Base-by-base conservation (phyloP, 495 filamentous ascomycete genomes). In the Talaromyces trachyspermus region DNA sequence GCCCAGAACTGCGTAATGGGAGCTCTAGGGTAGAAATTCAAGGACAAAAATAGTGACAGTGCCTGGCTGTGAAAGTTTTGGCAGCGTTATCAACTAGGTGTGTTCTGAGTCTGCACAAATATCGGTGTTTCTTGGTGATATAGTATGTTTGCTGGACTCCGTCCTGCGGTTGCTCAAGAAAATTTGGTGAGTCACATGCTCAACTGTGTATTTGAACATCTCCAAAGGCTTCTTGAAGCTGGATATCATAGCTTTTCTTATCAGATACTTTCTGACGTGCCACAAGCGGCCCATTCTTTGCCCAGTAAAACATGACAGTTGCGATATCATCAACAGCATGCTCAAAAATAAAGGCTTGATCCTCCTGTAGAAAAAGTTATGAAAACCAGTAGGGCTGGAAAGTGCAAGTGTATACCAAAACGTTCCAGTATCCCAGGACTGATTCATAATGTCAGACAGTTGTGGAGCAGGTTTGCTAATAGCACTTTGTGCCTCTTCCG, bases 341-440 rank as follows among this genome's bases (percentile, higher is more conserved):
- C 23, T 55, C 1, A 49, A 45, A 23, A 63, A 63, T 10, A 44
- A 12, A 1, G 57, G 55, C 35, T 58, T 55, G n/a, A 63, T 60
- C 20, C 55, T 33, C 8, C 60, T 46, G 22, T 63, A 60, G 46
- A 63, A 63, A 2, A 56, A 44, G 12, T 22, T 44, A 15, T 53
- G 55, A 9, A 63, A 22, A 0, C 38, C 55, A 2, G 48, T 55
- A 0, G 55, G 57, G 25, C 44, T 60, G 5, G 36, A 20, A 15
- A 60, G 55, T 1, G 57, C 57, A 2, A 63, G 50, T 37, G 57
- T 51, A 22, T 35, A 60, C 60, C 57, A 60, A 23, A 60, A 63
- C 3, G 60, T 56, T n/a, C 41, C 8, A 18, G 15, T 41, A 17
- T 51, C 40, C 54, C 56, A 56, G 2, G 51, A 27, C 42, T n/a